These are phyloP conservation scores for Myxozyma kluyveri DNA, from an alignment of 805 yeast species.

Conservation along the genomic window DNA sequence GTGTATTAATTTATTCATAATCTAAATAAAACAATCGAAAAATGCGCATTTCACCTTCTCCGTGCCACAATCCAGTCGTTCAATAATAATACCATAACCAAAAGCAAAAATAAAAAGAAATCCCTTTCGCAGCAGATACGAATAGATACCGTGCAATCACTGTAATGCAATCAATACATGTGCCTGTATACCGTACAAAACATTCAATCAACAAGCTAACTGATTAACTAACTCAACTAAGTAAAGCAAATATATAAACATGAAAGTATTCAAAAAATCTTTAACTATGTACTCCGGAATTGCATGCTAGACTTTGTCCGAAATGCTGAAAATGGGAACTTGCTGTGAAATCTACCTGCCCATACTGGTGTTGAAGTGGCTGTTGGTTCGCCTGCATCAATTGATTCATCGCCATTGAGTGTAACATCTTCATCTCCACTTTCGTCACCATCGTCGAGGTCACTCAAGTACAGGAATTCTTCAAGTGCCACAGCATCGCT, in stretches of 20 bases:
- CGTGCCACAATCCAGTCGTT: neutral
- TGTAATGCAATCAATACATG: neutral
- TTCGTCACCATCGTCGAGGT: conserved; percentile 53
- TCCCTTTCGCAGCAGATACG: neutral
- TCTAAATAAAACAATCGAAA: no score
- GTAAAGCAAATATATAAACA: neutral
- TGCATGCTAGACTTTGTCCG: conserved; percentile 63
- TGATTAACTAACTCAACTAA: neutral
- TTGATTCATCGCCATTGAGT: conserved; percentile 20
- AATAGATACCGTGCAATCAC: neutral
- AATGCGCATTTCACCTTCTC: no score
- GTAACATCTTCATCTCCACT: neutral
- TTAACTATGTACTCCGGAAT: conserved; percentile 20
- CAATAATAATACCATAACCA: neutral
- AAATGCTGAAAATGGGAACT: conserved; percentile 84
- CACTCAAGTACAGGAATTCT: conserved; percentile 84
- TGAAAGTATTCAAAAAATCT: neutral
- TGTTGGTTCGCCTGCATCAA: conserved; percentile 5
- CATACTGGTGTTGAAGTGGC: conserved; percentile 39
- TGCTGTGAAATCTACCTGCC: conserved; percentile 43
- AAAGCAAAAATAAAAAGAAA: neutral
- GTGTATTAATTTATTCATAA: no score
- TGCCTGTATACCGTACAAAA: neutral
- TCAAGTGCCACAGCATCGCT: conserved; percentile 56
- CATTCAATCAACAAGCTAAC: neutral